phyloP scores from a whole-genome alignment of 306 rosid genomes.

The Cucumis melo region DNA sequence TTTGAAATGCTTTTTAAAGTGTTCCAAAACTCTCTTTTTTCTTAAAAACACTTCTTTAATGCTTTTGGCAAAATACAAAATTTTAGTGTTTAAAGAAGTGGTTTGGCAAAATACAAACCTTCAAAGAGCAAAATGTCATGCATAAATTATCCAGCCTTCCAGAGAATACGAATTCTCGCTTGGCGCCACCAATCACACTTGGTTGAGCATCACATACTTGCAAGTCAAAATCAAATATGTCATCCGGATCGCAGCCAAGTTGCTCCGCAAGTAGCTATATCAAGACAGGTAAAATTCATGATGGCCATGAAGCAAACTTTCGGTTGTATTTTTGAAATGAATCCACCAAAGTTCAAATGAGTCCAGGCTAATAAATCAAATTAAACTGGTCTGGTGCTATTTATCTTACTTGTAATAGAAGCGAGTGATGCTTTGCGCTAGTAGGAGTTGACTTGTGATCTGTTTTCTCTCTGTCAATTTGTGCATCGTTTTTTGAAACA shows the following conservation, averaged over 20 bases:
- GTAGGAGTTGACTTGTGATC: conserved; percentile 22
- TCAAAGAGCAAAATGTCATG: conserved; percentile 77
- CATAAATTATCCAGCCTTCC: conserved; percentile 92
- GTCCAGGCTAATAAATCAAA: not conserved
- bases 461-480: conserved; percentile 15
- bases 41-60: not conserved
- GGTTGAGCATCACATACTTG: conserved; percentile 93
- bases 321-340: not conserved
- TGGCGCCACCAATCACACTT: conserved; percentile 54
- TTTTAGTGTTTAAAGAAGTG: no score
- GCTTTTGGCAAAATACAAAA: conserved; percentile 6
- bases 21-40: no score
- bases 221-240: conserved; percentile 73
- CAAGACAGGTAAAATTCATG: not conserved
- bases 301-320: no score
- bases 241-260: conserved; percentile 54
- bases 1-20: no score
- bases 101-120: conserved; percentile 24
- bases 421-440: conserved; percentile 56
- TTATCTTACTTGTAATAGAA: conserved; percentile 53
- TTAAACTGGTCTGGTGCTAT: not conserved
- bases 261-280: conserved; percentile 54
- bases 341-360: not conserved
- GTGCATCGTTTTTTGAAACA: conserved; percentile 24
- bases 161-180: conserved; percentile 57